Evolutionary conservation across 192 early-diverging fungal genomes (phyloP), one percentile per base, ranked within the genome.

Genomic region (Coemansia aciculifera): DNA sequence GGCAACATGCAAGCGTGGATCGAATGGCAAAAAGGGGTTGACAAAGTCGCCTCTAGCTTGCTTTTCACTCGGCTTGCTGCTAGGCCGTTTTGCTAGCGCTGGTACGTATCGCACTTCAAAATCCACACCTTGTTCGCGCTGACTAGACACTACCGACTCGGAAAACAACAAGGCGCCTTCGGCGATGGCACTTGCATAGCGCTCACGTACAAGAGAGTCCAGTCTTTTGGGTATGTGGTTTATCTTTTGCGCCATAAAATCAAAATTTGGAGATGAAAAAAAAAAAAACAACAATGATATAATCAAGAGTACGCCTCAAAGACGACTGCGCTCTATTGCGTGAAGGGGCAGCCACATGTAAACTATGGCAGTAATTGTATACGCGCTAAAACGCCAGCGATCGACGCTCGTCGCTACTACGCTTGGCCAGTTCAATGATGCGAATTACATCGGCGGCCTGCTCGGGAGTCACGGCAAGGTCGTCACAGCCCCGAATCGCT

Each of bases 341-440:
- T 27, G 24, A 27, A 27, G 24, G 24, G 24, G 24, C 24, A 27
- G 24, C 24, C 24, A 27, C 24, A 52, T 29, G 31, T 34, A 31
- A 56, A 56, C 27, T 56, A 56, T 56, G 54, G 54, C 54, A 34
- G 31, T 3, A 19, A n/a, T 13, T 37, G 13, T 34, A 4, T 36
- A 19, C 27, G 2, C n/a, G 24, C 78, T 79, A 85, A 49, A 88
- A 83, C 6, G 61, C 39, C 43, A 88, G 73, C 9, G 81, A 75
- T 21, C 78, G 69, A 36, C 83, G 78, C 69, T 86, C 86, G 38
- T 73, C 72, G 62, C 82, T 86, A 72, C 89, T 90, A 67, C 88
- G 64, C 68, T 85, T 85, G 15, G 90, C 89, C 42, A 90, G 72
- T 78, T 93, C 87, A 44, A 93, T 89, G 34, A 90, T 72, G 27